phyloP scores from a whole-genome alignment of 73 alveolate genomes.

The Paramecium biaurelia region DNA sequence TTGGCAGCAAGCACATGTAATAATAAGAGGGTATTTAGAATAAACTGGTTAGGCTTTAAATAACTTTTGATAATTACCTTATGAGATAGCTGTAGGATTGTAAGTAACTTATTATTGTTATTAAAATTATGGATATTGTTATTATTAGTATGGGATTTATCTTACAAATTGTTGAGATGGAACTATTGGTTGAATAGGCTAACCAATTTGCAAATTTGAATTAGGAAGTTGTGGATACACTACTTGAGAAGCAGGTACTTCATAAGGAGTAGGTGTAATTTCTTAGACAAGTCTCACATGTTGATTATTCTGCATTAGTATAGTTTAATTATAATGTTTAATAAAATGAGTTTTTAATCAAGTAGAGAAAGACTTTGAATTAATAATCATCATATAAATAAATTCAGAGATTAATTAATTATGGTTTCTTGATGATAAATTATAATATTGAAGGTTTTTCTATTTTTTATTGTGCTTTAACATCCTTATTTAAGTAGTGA shows the following conservation, averaged over 20 bases:
- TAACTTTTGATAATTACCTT: neutral
- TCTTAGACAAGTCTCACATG: neutral
- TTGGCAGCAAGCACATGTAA: conserved; percentile 22
- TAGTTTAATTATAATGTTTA: neutral
- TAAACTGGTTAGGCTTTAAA: neutral
- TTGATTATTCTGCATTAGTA: neutral
- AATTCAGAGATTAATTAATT: neutral
- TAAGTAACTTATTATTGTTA: neutral
- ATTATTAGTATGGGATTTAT: neutral
- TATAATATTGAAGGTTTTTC: too few relatives aligned
- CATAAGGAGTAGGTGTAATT: neutral
- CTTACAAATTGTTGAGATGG: neutral
- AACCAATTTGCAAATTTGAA: neutral
- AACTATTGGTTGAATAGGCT: neutral
- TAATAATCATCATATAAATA: too few relatives aligned
- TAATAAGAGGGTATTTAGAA: conserved; percentile 48
- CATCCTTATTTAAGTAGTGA: too few relatives aligned
- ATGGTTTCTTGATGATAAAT: too few relatives aligned
- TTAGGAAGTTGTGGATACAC: neutral
- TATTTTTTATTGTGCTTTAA: too few relatives aligned
- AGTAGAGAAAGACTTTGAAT: neutral
- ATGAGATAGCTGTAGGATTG: neutral
- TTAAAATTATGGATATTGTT: neutral
- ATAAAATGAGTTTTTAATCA: neutral
- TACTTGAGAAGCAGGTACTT: neutral